Percentiles rank a stretch among this genome's conserved stretches.
Evolutionary conservation across 352 stramenopile genomes (phyloP).

Genomic region (Phytophthora pisi): DNA sequence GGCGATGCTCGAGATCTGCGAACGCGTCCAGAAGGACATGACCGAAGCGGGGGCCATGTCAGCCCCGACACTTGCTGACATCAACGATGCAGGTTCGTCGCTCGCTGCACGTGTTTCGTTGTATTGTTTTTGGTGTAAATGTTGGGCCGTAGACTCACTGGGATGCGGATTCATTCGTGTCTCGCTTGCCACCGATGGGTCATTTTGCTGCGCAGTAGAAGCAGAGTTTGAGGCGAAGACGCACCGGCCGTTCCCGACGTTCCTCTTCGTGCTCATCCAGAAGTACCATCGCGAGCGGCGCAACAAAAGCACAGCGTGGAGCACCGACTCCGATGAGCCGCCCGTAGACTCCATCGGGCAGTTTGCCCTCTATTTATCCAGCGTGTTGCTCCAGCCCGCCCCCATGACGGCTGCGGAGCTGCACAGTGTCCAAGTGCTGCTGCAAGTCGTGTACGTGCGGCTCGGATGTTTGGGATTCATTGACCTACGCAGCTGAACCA

Average conservation of each 20-base stretch:
- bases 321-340: constrained; percentile 54
- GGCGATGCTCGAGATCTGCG: constrained; percentile 55
- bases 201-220: constrained; percentile 67
- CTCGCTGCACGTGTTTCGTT: not conserved
- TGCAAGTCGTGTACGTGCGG: constrained; percentile 83
- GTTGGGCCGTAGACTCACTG: constrained; percentile 15
- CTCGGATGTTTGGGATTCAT: not conserved
- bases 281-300: constrained; percentile 84
- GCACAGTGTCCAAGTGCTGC: constrained; percentile 70
- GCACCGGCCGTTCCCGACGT: constrained; percentile 75
- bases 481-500: not conserved
- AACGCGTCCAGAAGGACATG: constrained; percentile 53
- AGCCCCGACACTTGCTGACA: constrained; percentile 45
- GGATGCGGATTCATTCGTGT: constrained; percentile 30
- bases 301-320: constrained; percentile 59
- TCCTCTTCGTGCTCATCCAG: constrained; percentile 80
- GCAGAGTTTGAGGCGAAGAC: constrained; percentile 86
- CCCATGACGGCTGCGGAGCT: constrained; percentile 69
- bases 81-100: constrained; percentile 63
- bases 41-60: constrained; percentile 31
- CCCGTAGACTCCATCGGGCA: constrained; percentile 84
- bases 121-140: not conserved
- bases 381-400: constrained; percentile 52
- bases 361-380: constrained; percentile 82
- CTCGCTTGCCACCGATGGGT: constrained; percentile 24